phyloP scores from a whole-genome alignment of 176 grass and related monocot species.

The Rhynchospora breviuscula region DNA sequence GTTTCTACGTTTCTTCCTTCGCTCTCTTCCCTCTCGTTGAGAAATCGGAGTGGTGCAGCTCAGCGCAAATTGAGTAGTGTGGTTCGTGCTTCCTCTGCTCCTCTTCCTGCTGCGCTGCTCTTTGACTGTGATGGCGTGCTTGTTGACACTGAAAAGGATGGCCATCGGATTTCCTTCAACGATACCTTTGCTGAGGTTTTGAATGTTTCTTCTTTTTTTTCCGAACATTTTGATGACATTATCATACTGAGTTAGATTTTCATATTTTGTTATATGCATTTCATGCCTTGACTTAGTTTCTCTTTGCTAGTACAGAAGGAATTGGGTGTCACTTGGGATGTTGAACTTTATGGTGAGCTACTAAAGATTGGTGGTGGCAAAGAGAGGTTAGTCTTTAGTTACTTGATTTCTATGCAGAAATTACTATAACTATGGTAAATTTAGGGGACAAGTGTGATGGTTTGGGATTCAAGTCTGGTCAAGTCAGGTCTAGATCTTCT shows the following conservation, averaged over 20 bases:
- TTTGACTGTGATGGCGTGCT: conserved; percentile 98
- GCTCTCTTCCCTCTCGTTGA: not conserved
- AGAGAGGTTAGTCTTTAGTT: conserved; percentile 54
- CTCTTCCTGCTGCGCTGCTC: conserved; percentile 58
- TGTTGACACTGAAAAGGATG: conserved; percentile 94
- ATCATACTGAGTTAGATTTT: not conserved
- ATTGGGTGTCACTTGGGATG: conserved; percentile 81
- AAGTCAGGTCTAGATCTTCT: not conserved
- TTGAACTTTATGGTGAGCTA: conserved; percentile 81
- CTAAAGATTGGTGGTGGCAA: conserved; percentile 96
- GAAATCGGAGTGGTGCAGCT: not conserved
- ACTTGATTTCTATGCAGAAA: not conserved
- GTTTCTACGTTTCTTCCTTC: not conserved
- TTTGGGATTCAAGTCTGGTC: not conserved
- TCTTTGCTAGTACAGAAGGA: conserved; percentile 53
- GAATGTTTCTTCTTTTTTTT: not conserved
- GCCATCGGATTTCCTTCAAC: conserved; percentile 93
- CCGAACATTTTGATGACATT: not conserved
- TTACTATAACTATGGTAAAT: not conserved
- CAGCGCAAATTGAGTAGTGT: not conserved
- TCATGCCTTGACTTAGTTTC: not conserved
- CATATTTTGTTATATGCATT: not conserved
- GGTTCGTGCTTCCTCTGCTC: conserved; percentile 3
- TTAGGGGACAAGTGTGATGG: not conserved
- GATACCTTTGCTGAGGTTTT: conserved; percentile 83